Percentiles rank a stretch among this genome's conserved stretches.
phyloP scores from a whole-genome alignment of 768 basidiomycete species.

The Amanita muscaria region DNA sequence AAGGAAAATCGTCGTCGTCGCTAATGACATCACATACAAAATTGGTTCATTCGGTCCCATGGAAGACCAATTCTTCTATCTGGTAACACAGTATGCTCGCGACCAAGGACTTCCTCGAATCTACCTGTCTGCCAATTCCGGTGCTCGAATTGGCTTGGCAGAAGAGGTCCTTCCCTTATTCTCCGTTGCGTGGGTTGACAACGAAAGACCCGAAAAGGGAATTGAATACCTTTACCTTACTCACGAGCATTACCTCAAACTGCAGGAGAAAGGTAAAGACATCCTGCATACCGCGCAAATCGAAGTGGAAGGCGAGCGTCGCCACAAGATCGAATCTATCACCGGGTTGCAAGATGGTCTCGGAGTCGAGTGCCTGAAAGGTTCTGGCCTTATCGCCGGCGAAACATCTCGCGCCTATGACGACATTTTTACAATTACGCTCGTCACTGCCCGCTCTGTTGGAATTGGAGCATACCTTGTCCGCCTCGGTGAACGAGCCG shows the following conservation, averaged over 20 bases:
- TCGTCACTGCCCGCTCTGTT: slow-evolving; percentile 97
- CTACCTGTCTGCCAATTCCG: slow-evolving; percentile 98
- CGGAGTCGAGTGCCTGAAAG: slow-evolving; percentile 91
- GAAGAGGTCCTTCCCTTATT: slow-evolving; percentile 87
- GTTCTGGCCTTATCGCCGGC: slow-evolving; percentile 96
- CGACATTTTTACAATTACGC: slow-evolving; percentile 98
- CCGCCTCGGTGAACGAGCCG: slow-evolving; percentile 92
- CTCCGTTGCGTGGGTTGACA: slow-evolving; percentile 86
- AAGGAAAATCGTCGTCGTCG: slow-evolving; percentile 80
- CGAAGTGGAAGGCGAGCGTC: slow-evolving; percentile 76
- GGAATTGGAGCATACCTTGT: slow-evolving; percentile 99
- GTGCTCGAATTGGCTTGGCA: slow-evolving; percentile 91
- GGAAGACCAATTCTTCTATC: slow-evolving; percentile 96
- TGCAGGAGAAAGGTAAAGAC: slow-evolving; percentile 77
- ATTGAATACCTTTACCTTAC: slow-evolving; percentile 95
- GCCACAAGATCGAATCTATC: slow-evolving; percentile 92
- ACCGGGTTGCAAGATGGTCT: slow-evolving; percentile 97
- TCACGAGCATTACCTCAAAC: slow-evolving; percentile 79
- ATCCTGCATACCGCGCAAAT: slow-evolving; percentile 79
- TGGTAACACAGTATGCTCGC: slow-evolving; percentile 90
- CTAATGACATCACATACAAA: slow-evolving; percentile 98
- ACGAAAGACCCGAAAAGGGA: slow-evolving; percentile 83
- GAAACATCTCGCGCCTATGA: slow-evolving; percentile 98
- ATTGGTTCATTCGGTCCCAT: slow-evolving; percentile 96
- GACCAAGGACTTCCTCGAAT: slow-evolving; percentile 84